Percentiles rank a stretch among this genome's conserved stretches.
These are phyloP conservation scores for Chaetomium strumarium DNA, from an alignment of 2,329 filamentous ascomycete species.

Conservation along the genomic window DNA sequence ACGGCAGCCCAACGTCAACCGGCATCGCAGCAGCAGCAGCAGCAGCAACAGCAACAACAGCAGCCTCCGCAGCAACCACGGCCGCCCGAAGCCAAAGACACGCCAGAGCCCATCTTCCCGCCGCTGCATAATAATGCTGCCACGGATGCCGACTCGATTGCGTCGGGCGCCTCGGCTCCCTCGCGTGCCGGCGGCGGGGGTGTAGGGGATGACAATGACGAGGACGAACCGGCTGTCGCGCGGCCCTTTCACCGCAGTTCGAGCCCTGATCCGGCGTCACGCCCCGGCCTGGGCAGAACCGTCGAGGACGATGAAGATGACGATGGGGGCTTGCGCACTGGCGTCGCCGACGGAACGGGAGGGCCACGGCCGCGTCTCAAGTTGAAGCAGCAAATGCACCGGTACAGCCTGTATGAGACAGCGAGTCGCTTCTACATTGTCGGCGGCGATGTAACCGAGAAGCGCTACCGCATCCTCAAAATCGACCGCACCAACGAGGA, in stretches of 20 bases:
- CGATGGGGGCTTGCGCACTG: slow-evolving; percentile 22
- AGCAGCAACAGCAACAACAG: not conserved
- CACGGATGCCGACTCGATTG: slow-evolving; percentile 32
- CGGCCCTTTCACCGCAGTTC: slow-evolving; percentile 51
- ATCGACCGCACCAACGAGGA: slow-evolving; percentile 81
- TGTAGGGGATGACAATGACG: slow-evolving; percentile 44
- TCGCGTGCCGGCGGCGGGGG: slow-evolving; percentile 16
- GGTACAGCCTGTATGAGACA: slow-evolving; percentile 96
- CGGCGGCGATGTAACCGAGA: slow-evolving; percentile 84
- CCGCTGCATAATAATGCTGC: slow-evolving; percentile 38
- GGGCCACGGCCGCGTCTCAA: slow-evolving; percentile 33
- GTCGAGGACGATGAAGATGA: slow-evolving; percentile 30
- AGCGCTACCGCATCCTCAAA: slow-evolving; percentile 84
- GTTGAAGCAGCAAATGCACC: slow-evolving; percentile 71
- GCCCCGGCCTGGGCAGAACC: slow-evolving; percentile 19
- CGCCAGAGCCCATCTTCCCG: slow-evolving; percentile 32
- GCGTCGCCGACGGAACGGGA: slow-evolving; percentile 17
- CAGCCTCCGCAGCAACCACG: not conserved
- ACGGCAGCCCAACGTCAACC: not conserved
- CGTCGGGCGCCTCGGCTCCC: slow-evolving; percentile 17
- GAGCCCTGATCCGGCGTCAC: slow-evolving; percentile 42
- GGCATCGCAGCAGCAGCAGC: not conserved
- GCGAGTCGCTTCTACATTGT: slow-evolving; percentile 90
- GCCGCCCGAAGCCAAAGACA: slow-evolving; percentile 9
- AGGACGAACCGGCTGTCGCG: slow-evolving; percentile 53